Evolutionary conservation across 441 rosid genomes (phyloP), one percentile per base, ranked within the genome.

Genomic region (Erysimum cheiri): DNA sequence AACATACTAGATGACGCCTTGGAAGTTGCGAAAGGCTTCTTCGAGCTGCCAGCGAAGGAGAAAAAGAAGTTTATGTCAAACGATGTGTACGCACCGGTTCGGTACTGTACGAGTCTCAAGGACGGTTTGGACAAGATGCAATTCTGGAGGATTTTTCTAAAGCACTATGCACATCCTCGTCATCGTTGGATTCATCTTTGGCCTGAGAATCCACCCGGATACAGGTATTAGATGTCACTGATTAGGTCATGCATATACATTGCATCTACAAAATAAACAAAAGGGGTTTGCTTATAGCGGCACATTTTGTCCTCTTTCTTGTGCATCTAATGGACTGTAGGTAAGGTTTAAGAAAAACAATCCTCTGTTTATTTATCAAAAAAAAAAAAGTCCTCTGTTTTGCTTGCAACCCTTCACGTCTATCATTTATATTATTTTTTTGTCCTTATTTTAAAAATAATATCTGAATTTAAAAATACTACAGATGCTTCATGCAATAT

Each of bases 101-200:
- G 97, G 32, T 87, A 87, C 19, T 76, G 66, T 8, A 83, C 86
- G 6, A 85, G 95, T 80, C 4, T 88, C 36, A 84, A 80, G 66
- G 89, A 86, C 3, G 88, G 89, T 10, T 5, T 60, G 2, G 93
- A 87, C 69, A 72, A 78, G 29, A 76, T 76, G 64, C 86, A 87
- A 17, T 81, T 77, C 29, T 83, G 93, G 90, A 87, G 95, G 68
- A 78, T 79, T 26, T 87, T 91, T 75, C 83, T 88, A 14, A 86
- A 91, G 75, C 91, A 82, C 61, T 86, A 91, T 70, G 87, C 93
- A 10, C 60, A 87, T 67, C 95, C 95, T 14, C 75, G 83, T 29
- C 71, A 85, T 37, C 65, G 73, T n/a, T 88, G 88, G 88, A 69
- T 84, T 72, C 74, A 72, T 54, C 73, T 61, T 5, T 91, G 93